Percentiles rank a stretch among this genome's conserved stretches.
Evolutionary conservation across 2,329 filamentous ascomycete species (phyloP).

Genomic region (Aureobasidium musti): DNA sequence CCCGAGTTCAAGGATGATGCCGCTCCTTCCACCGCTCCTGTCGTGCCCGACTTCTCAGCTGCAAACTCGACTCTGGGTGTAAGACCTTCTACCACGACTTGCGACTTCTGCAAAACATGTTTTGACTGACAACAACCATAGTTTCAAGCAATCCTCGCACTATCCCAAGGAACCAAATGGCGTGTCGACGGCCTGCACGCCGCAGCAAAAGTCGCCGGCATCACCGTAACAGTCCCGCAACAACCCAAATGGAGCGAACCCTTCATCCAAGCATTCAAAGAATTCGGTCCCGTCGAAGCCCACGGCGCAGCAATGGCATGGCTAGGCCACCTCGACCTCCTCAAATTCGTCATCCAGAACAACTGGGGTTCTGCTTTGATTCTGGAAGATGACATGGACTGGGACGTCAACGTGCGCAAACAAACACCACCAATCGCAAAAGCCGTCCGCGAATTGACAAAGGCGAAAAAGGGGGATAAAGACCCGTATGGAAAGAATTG

Average conservation of each 20-base stretch:
- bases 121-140: neutral
- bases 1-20: neutral
- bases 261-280: conserved; percentile 39
- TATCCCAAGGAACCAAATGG: conserved; percentile 43
- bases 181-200: conserved; percentile 43
- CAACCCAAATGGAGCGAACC: conserved; percentile 40
- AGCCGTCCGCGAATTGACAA: conserved; percentile 39
- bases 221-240: conserved; percentile 41
- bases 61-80: conserved; percentile 28
- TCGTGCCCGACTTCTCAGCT: conserved; percentile 20
- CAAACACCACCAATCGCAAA: conserved; percentile 40
- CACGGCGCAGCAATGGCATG: conserved; percentile 36
- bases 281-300: conserved; percentile 30
- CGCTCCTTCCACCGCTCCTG: neutral
- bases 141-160: conserved; percentile 37
- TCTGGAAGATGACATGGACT: conserved; percentile 46
- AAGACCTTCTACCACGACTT: neutral
- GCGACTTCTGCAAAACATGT: neutral
- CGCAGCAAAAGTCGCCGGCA: conserved; percentile 41
- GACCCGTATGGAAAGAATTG: conserved; percentile 41
- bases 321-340: conserved; percentile 41
- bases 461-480: conserved; percentile 30
- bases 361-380: conserved; percentile 38
- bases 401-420: conserved; percentile 42
- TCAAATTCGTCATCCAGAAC: conserved; percentile 38